Evolutionary conservation across 768 basidiomycete genomes (phyloP).

Genomic region (Fomitopsis serialis): DNA sequence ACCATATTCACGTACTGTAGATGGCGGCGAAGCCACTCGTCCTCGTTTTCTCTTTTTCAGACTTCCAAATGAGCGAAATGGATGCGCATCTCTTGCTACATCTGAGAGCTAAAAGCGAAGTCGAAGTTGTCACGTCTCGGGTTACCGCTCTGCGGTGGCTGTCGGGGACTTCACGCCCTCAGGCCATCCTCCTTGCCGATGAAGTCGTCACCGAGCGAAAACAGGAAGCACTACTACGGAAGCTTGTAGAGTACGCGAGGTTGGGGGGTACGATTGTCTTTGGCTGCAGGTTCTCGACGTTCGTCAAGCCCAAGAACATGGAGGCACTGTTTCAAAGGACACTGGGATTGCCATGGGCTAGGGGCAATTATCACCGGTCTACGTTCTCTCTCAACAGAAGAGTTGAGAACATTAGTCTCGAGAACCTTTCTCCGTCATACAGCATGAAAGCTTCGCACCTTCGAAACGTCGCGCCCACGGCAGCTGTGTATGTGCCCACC

Average conservation of each 20-base stretch:
- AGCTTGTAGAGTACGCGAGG: slow-evolving; percentile 33
- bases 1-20: too few species aligned
- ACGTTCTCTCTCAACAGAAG: slow-evolving; percentile 27
- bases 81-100: neutral
- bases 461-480: slow-evolving; percentile 22
- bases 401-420: neutral
- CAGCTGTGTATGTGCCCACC: slow-evolving; percentile 26
- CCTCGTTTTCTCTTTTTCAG: neutral
- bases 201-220: slow-evolving; percentile 23
- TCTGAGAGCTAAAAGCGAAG: neutral
- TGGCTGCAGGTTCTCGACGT: slow-evolving; percentile 30
- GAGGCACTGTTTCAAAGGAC: slow-evolving; percentile 18
- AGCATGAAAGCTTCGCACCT: slow-evolving; percentile 41
- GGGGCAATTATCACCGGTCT: slow-evolving; percentile 32
- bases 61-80: neutral
- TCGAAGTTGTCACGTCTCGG: neutral
- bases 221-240: slow-evolving; percentile 5
- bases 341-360: slow-evolving; percentile 33
- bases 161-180: neutral
- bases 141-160: neutral
- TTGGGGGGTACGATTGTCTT: slow-evolving; percentile 33
- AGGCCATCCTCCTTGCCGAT: slow-evolving; percentile 32
- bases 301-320: slow-evolving; percentile 21
- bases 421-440: slow-evolving; percentile 15
- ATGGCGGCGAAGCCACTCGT: neutral